Conservation (phyloP, 2,329 filamentous ascomycete species). For the Hymenoscyphus albidus region DNA sequence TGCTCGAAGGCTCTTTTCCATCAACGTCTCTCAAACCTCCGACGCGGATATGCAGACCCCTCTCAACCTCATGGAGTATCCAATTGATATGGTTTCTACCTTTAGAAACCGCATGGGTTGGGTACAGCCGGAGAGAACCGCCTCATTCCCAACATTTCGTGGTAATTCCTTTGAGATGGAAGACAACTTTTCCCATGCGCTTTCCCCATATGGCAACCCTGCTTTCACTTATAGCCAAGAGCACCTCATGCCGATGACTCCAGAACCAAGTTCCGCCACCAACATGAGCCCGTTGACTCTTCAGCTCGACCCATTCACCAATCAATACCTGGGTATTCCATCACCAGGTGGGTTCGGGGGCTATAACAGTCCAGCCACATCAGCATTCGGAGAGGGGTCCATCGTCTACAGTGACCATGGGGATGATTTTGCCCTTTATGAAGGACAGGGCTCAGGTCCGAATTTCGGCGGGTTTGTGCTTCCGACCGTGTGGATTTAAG, state of each 20-base stretch:
- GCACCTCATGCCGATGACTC: constrained; percentile 53
- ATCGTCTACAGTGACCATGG: constrained; percentile 60
- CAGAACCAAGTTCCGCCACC: constrained; percentile 44
- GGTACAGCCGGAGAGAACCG: constrained; percentile 55
- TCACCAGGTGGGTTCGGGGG: constrained; percentile 52
- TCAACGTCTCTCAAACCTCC: constrained; percentile 57
- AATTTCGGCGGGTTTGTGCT: constrained; percentile 38
- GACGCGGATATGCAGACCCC: constrained; percentile 59
- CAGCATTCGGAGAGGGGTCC: constrained; percentile 59
- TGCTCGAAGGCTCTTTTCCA: constrained; percentile 66
- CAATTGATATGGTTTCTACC: constrained; percentile 63
- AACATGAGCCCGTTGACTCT: constrained; percentile 53
- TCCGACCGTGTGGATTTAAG: constrained; percentile 37
- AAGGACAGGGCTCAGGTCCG: constrained; percentile 31
- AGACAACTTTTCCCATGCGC: constrained; percentile 41
- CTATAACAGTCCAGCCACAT: constrained; percentile 58
- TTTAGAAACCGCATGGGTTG: constrained; percentile 69
- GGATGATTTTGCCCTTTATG: constrained; percentile 41
- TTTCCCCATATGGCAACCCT: constrained; percentile 54
- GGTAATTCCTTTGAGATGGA: constrained; percentile 51
- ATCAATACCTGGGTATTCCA: constrained; percentile 61
- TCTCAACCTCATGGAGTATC: constrained; percentile 66
- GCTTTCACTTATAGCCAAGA: constrained; percentile 63
- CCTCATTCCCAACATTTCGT: constrained; percentile 58
- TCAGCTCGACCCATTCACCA: constrained; percentile 44